phyloP scores from a whole-genome alignment of 768 basidiomycete genomes.

The Amanita rubescens region DNA sequence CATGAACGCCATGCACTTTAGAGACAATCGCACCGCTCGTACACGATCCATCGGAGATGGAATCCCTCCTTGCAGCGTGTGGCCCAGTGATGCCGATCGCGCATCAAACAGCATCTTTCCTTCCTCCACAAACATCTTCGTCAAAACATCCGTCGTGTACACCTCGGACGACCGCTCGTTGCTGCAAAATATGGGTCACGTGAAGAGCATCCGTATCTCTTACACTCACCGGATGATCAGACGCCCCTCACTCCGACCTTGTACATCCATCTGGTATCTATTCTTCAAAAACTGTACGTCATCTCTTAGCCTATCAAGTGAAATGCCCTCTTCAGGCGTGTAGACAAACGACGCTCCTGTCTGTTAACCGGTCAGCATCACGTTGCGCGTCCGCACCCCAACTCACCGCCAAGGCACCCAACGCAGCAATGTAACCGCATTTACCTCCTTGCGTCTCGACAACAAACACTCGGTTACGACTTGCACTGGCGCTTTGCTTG shows the following conservation, averaged over 20 bases:
- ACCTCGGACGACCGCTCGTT: conserved; percentile 83
- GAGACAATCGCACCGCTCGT: conserved; percentile 80
- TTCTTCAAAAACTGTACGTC: conserved; percentile 88
- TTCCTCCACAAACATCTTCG: conserved; percentile 92
- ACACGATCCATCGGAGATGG: conserved; percentile 94
- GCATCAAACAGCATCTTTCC: conserved; percentile 91
- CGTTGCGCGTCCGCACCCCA: not conserved
- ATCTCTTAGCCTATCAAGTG: conserved; percentile 67
- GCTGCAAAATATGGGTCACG: conserved; percentile 30
- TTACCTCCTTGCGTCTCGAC: conserved; percentile 98
- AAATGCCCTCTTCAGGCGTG: conserved; percentile 87
- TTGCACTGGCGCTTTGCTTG: conserved; percentile 96
- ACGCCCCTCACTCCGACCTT: conserved; percentile 89
- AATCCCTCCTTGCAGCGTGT: conserved; percentile 93
- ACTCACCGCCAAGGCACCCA: conserved; percentile 93
- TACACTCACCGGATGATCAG: conserved; percentile 82
- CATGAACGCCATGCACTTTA: conserved; percentile 92
- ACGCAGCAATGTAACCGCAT: conserved; percentile 91
- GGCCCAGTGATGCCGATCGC: conserved; percentile 91
- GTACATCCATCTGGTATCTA: conserved; percentile 77
- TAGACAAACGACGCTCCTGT: conserved; percentile 91
- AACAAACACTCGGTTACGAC: conserved; percentile 92
- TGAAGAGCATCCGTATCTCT: not conserved
- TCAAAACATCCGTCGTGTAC: conserved; percentile 88
- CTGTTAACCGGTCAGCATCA: conserved; percentile 30